Base-by-base conservation (phyloP, 495 filamentous ascomycete species). In the Terfezia claveryi region DNA sequence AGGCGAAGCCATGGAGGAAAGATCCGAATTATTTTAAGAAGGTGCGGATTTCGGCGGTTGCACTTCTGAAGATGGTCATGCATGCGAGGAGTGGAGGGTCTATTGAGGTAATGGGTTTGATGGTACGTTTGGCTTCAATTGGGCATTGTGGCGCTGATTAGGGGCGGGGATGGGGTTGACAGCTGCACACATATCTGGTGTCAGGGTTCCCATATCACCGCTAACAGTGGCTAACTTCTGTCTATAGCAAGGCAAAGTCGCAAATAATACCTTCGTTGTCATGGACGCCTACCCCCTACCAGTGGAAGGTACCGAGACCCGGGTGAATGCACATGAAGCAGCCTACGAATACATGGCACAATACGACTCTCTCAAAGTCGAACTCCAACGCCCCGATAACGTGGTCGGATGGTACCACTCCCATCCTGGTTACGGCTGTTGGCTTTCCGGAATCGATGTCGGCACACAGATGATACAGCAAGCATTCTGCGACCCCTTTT, bases 11-110 rank as follows among this genome's bases (percentile, higher is more conserved):
- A 38, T 96, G 92, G 91, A 67, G 68, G 55, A 74, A 72, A n/a
- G 77, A 95, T 66, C 83, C 82, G 0, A 73, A 86, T 66, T 80
- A 95, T 73, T 99, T 94, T 79, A 87, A 91, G 66, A 73, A 81
- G 38, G 83, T 96, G 23, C 86, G 88, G 60, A 88, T 99, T 68
- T 89, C 85, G 44, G 85, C 92, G 41, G 80, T 92, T 23, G 92
- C 92, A 6, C 78, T 99, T 11, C 74, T 96, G 59, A 99, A 99
- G 71, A 99, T 99, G 92, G 86, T 93, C 56, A 96, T 94, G 86
- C 92, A 99, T 67, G 92, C 92, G 1, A 83, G 92, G 20, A 85
- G 83, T 0, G 92, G 92, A 52, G 89, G 91, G 16, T 79, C 79
- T 2, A 74, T 96, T 55, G 92, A 99, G 68, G 76, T 99, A 49